Evolutionary conservation across 1,284 basidiomycete species (phyloP), one percentile per base, ranked within the genome.

Genomic region (Kalmanozyma brasiliensis): DNA sequence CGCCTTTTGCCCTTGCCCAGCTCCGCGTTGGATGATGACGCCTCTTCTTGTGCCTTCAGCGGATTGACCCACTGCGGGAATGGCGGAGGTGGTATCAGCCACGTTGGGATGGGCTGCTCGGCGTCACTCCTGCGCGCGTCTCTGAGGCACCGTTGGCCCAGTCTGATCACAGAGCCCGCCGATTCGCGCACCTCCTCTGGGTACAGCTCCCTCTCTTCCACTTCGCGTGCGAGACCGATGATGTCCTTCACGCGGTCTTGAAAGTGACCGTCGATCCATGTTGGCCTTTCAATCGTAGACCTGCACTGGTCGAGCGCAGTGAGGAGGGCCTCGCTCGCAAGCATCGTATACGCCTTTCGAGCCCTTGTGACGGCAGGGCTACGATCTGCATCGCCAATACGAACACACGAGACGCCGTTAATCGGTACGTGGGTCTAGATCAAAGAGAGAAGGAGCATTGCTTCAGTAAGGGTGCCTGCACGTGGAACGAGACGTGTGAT

Each of bases 291-390:
- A n/a, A 19, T n/a, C 2, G 4, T 8, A 4, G 36, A 17, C n/a
- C 44, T 37, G 35, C 52, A 57, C 2, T 42, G 33, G 14, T 60
- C 30, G 19, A 59, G 40, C 1, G 48, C 48, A 2, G 34, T 30
- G 6, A 68, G 44, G 8, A 68, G 55, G 2, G 65, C 65, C n/a
- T 68, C 59, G 8, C 42, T 51, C 6, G 52, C 44, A 1, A 66
- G 45, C 19, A 66, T 45, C 1, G 17, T 23, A 24, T 55, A 65
- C 4, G 56, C 47, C 1, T 40, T 10, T 4, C 19, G n/a, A 1
- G 32, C 33, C 9, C 29, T 24, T 4, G 2, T n/a, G 29, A 1
- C n/a, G 9, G 8, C 37, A 10, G 20, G 4, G 29, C 29, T 34
- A 20, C 10, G 23, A 7, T 24, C 32, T 20, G 7, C 9, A 16